These are phyloP conservation scores for Triangularia verruculosa DNA, from an alignment of 2,329 filamentous ascomycete genomes.

Conservation along the genomic window DNA sequence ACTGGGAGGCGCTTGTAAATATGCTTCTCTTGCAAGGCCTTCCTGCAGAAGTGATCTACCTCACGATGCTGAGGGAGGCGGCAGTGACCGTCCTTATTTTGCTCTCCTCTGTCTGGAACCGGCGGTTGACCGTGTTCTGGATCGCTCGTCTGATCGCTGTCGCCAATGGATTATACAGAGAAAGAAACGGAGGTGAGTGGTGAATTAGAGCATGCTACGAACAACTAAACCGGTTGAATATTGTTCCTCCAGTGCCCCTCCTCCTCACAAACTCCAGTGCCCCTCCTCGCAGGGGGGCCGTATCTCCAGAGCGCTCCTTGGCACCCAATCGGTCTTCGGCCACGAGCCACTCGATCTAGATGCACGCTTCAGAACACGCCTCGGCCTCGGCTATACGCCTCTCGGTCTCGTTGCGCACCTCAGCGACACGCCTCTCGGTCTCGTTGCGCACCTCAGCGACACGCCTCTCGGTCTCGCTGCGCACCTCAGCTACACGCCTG, in stretches of 20 bases:
- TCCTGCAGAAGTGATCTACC: background rate
- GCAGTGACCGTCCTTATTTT: background rate
- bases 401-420: background rate
- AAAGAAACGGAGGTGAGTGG: background rate
- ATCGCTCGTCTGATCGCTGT: background rate
- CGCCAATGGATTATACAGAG: background rate
- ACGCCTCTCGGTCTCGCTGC: background rate
- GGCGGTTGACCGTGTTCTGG: background rate
- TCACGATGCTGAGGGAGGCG: background rate
- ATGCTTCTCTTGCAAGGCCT: background rate
- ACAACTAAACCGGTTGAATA: conserved; percentile 3
- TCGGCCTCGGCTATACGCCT: background rate
- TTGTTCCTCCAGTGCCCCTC: conserved; percentile 7
- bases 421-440: background rate
- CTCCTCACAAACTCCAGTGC: background rate
- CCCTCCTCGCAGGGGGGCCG: background rate
- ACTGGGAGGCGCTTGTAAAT: background rate
- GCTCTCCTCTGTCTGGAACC: background rate
- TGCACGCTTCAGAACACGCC: background rate
- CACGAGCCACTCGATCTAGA: background rate
- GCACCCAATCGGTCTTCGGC: conserved; percentile 1
- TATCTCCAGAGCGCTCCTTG: conserved; percentile 7
- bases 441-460: background rate
- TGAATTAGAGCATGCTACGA: background rate
- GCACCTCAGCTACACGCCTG: no score